Percentiles rank a stretch among this genome's conserved stretches.
Conservation (phyloP, 495 filamentous ascomycete species). For the Aspergillus nanangensis region DNA sequence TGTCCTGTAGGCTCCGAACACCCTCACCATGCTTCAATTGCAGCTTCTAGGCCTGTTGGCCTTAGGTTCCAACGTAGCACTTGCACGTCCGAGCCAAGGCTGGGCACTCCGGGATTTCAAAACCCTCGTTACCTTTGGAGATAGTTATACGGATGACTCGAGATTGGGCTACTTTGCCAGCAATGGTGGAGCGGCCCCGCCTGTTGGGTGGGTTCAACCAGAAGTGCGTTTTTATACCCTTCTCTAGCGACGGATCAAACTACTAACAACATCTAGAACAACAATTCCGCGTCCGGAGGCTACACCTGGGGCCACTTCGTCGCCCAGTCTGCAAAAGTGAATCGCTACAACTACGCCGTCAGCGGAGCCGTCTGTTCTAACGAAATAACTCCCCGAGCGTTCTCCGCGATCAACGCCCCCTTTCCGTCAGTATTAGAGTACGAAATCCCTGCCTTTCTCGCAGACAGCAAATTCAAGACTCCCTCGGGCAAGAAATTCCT, state of each 20-base stretch:
- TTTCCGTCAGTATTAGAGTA: slow-evolving; percentile 64
- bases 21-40: too few species aligned
- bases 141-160: slow-evolving; percentile 72
- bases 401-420: slow-evolving; percentile 37
- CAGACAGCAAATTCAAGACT: slow-evolving; percentile 47
- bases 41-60: background rate
- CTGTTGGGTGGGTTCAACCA: slow-evolving; percentile 49
- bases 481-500: slow-evolving; percentile 42
- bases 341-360: slow-evolving; percentile 71
- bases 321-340: slow-evolving; percentile 46
- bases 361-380: slow-evolving; percentile 67
- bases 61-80: background rate
- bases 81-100: slow-evolving; percentile 28
- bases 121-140: slow-evolving; percentile 58
- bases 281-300: slow-evolving; percentile 56
- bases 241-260: too few species aligned
- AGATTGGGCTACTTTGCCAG: slow-evolving; percentile 56
- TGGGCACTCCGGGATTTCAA: slow-evolving; percentile 41
- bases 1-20: too few species aligned
- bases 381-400: slow-evolving; percentile 50
- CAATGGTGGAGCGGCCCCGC: slow-evolving; percentile 55
- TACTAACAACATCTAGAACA: slow-evolving; percentile 18
- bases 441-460: slow-evolving; percentile 64
- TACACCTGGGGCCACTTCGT: slow-evolving; percentile 64
- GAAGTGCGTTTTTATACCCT: slow-evolving; percentile 36